These are phyloP conservation scores for Tulasnella sp. DNA, from an alignment of 768 basidiomycete genomes.

Conservation along the genomic window DNA sequence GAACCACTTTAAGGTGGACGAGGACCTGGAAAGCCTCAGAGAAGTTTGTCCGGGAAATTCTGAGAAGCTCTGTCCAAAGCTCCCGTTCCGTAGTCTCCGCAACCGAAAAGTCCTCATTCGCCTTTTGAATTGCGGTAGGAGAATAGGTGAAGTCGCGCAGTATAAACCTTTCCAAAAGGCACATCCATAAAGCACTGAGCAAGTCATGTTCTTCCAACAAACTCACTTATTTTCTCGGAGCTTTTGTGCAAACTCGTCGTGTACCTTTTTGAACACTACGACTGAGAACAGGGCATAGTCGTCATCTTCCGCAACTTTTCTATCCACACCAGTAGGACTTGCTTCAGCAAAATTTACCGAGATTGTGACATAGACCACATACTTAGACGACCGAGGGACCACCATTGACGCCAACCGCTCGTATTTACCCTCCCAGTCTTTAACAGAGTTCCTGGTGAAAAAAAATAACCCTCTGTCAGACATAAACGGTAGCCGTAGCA, in stretches of 20 bases:
- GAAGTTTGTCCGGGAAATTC: conserved; percentile 91
- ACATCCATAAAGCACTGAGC: not conserved
- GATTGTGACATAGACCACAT: conserved; percentile 42
- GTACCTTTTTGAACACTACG: conserved; percentile 86
- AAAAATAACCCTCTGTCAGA: conserved; percentile 21
- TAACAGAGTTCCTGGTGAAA: conserved; percentile 64
- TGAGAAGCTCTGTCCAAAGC: conserved; percentile 93
- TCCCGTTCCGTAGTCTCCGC: conserved; percentile 90
- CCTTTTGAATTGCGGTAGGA: conserved; percentile 76
- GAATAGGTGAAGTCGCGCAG: conserved; percentile 93
- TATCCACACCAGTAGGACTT: conserved; percentile 42
- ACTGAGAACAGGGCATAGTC: conserved; percentile 86
- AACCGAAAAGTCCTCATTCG: conserved; percentile 76
- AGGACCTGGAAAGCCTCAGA: conserved; percentile 94
- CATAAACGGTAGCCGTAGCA: not conserved
- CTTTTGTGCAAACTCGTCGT: conserved; percentile 91
- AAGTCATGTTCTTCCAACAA: not conserved
- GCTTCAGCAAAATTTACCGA: not conserved
- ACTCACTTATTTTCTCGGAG: conserved; percentile 92
- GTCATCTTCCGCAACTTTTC: conserved; percentile 78
- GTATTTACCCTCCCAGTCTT: conserved; percentile 89
- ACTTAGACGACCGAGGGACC: conserved; percentile 90
- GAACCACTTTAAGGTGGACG: conserved; percentile 89
- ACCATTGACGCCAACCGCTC: conserved; percentile 88
- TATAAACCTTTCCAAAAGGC: conserved; percentile 65